Conservation (phyloP, 805 yeast genomes). For the Naumovozyma castellii region DNA sequence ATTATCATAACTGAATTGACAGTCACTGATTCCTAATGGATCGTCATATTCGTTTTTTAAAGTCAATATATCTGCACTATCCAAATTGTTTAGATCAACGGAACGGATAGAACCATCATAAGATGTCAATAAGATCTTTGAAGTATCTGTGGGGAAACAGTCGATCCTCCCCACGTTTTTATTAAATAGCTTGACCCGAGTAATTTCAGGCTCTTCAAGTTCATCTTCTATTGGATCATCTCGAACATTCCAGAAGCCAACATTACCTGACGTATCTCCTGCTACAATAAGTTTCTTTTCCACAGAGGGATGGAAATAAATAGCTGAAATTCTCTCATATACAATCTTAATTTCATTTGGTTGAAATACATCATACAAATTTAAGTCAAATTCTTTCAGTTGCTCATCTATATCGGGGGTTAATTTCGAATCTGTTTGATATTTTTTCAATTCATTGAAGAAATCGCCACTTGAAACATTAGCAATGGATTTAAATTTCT, state of each 20-base stretch:
- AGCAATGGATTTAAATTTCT: slow-evolving; percentile 25
- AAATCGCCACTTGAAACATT: slow-evolving; percentile 61
- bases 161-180: slow-evolving; percentile 59
- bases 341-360: slow-evolving; percentile 67
- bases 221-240: slow-evolving; percentile 28
- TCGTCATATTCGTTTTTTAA: slow-evolving; percentile 45
- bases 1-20: slow-evolving; percentile 42
- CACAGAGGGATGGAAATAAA: slow-evolving; percentile 66
- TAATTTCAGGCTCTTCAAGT: slow-evolving; percentile 39
- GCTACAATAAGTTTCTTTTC: slow-evolving; percentile 60
- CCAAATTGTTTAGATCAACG: slow-evolving; percentile 54
- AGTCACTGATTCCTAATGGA: slow-evolving; percentile 66
- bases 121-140: slow-evolving; percentile 57
- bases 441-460: slow-evolving; percentile 42
- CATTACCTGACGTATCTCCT: slow-evolving; percentile 81
- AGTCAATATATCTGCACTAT: slow-evolving; percentile 53
- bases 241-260: slow-evolving; percentile 76
- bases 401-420: slow-evolving; percentile 33
- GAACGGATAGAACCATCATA: slow-evolving; percentile 82
- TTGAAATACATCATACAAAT: slow-evolving; percentile 46
- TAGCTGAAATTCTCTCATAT: slow-evolving; percentile 58
- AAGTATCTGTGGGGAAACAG: slow-evolving; percentile 40
- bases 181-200: slow-evolving; percentile 66
- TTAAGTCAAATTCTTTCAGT: slow-evolving; percentile 42
- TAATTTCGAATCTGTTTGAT: slow-evolving; percentile 22